phyloP scores from a whole-genome alignment of 2,329 filamentous ascomycete genomes.

The Proliferodiscus dingleyae region DNA sequence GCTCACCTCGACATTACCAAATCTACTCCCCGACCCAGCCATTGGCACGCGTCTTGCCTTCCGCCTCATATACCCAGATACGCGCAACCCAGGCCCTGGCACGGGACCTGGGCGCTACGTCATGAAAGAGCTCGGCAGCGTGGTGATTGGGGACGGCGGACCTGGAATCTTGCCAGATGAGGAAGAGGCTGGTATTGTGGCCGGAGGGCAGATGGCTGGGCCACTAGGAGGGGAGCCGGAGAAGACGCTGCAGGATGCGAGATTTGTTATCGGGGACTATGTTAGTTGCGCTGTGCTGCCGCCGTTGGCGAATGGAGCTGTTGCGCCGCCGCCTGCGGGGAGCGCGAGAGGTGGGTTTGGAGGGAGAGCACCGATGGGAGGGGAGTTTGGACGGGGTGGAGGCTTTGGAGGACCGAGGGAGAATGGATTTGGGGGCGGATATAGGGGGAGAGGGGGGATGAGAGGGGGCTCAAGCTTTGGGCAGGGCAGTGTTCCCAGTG shows the following conservation, averaged over 20 bases:
- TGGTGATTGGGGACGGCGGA: slow-evolving; percentile 65
- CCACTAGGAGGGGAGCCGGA: slow-evolving; percentile 54
- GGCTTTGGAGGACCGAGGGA: slow-evolving; percentile 34
- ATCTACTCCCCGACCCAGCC: slow-evolving; percentile 65
- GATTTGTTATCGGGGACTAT: slow-evolving; percentile 87
- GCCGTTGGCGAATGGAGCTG: slow-evolving; percentile 67
- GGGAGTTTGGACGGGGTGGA: slow-evolving; percentile 35
- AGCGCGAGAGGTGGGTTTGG: slow-evolving; percentile 37
- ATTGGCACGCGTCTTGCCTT: slow-evolving; percentile 84
- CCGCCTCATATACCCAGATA: slow-evolving; percentile 78
- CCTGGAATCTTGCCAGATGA: slow-evolving; percentile 37
- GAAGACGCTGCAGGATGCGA: slow-evolving; percentile 70
- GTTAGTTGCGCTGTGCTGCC: slow-evolving; percentile 77
- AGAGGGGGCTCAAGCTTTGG: slow-evolving; percentile 36
- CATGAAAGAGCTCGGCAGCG: slow-evolving; percentile 75
- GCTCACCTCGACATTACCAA: slow-evolving; percentile 63
- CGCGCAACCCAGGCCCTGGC: slow-evolving; percentile 26
- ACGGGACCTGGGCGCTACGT: slow-evolving; percentile 57
- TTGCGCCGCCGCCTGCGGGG: slow-evolving; percentile 56
- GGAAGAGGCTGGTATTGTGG: slow-evolving; percentile 32
- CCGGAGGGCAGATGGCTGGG: slow-evolving; percentile 28
- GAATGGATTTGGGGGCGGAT: slow-evolving; percentile 32
- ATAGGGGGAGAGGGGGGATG: slow-evolving; percentile 33
- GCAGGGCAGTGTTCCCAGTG: slow-evolving; percentile 40
- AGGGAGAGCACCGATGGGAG: slow-evolving; percentile 21